Conservation (phyloP, 1,284 basidiomycete species). For the Tylopilus sp. region DNA sequence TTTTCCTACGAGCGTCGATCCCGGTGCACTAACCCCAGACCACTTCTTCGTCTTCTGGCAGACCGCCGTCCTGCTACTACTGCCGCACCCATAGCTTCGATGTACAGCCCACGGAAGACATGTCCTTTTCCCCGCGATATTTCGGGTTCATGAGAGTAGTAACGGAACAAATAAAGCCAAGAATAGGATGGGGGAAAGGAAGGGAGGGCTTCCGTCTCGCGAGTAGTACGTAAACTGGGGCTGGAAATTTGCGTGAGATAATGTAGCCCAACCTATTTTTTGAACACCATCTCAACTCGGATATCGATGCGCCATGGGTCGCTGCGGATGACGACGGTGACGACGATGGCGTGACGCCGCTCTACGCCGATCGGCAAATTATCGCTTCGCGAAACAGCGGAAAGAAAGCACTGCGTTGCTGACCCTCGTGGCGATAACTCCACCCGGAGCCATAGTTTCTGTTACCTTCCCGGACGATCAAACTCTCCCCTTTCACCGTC, state of each 20-base stretch:
- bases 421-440: neutral
- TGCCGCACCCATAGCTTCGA: neutral
- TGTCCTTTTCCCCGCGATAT: neutral
- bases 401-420: neutral
- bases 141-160: neutral
- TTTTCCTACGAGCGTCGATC: constrained; percentile 22
- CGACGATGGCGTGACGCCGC: neutral
- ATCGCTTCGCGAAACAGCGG: neutral
- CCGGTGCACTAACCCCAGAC: constrained; percentile 7
- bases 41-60: neutral
- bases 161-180: neutral
- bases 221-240: constrained; percentile 18
- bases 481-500: too few relatives aligned
- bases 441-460: too few relatives aligned
- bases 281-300: neutral
- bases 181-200: neutral
- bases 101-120: neutral
- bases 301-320: neutral
- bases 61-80: neutral
- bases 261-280: constrained; percentile 1
- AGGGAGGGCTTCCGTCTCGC: constrained; percentile 6
- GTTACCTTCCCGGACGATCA: too few relatives aligned
- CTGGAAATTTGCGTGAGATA: constrained; percentile 11
- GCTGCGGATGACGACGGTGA: constrained; percentile 3
- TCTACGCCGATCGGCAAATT: neutral